Conservation (phyloP, 2,329 filamentous ascomycete species). For the Cercospora nicotianae region DNA sequence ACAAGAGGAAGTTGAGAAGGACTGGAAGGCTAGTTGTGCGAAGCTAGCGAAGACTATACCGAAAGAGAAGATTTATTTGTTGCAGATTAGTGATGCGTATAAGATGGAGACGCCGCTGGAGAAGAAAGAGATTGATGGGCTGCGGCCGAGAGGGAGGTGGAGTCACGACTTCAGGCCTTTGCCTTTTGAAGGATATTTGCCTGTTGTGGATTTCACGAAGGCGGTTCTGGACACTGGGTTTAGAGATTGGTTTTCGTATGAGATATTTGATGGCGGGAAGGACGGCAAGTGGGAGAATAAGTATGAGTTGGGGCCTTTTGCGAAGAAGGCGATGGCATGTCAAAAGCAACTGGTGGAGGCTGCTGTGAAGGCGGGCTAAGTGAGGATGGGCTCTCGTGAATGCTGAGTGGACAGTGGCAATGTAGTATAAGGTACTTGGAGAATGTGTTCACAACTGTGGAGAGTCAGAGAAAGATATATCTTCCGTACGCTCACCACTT, state of each 20-base stretch:
- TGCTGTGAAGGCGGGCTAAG: slow-evolving; percentile 7
- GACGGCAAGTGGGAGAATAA: slow-evolving; percentile 54
- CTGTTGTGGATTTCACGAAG: slow-evolving; percentile 62
- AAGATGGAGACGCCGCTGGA: slow-evolving; percentile 58
- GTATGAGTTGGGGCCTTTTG: slow-evolving; percentile 48
- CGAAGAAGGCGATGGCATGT: slow-evolving; percentile 34
- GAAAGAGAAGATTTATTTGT: slow-evolving; percentile 68
- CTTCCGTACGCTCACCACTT: not conserved
- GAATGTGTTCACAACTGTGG: not conserved
- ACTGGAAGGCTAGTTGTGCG: slow-evolving; percentile 39
- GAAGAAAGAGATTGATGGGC: slow-evolving; percentile 51
- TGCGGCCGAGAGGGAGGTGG: slow-evolving; percentile 66
- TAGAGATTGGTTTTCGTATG: slow-evolving; percentile 65
- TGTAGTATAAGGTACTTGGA: not conserved
- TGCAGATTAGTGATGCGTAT: slow-evolving; percentile 77
- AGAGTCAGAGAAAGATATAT: not conserved
- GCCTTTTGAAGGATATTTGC: slow-evolving; percentile 70
- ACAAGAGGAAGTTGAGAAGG: slow-evolving; percentile 49
- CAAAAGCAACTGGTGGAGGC: slow-evolving; percentile 44
- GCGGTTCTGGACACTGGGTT: slow-evolving; percentile 70
- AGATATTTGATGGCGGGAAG: slow-evolving; percentile 65
- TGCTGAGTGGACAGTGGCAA: not conserved
- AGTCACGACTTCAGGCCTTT: slow-evolving; percentile 69
- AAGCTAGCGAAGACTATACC: slow-evolving; percentile 61
- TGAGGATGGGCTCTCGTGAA: not conserved